A percentile compares a stretch with the other conserved stretches of the same genome.
phyloP scores from a whole-genome alignment of 257 asterid genomes.

The Plectranthus barbatus region DNA sequence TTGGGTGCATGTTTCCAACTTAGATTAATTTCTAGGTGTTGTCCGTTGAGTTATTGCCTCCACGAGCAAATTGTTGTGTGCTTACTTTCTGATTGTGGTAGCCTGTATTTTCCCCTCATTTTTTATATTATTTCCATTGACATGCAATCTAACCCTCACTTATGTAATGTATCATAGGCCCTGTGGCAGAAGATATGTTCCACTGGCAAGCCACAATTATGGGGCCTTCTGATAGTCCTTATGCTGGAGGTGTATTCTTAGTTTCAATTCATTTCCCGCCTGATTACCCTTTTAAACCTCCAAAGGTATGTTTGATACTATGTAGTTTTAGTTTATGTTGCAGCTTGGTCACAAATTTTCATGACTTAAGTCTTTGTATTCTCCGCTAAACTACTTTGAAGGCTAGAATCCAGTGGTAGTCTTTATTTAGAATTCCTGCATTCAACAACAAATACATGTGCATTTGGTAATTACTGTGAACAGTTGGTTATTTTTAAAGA shows the following conservation, averaged over 20 bases:
- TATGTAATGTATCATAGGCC: conserved; percentile 20
- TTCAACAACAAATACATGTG: not conserved
- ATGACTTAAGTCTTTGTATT: not conserved
- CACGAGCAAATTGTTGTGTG: not conserved
- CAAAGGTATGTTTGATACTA: conserved; percentile 30
- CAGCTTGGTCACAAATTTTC: not conserved
- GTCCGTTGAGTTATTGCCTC: not conserved
- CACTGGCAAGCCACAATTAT: conserved; percentile 52
- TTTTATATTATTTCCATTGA: not conserved
- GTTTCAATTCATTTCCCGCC: conserved; percentile 53
- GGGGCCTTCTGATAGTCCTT: conserved; percentile 52
- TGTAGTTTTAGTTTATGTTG: not conserved
- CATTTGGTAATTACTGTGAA: not conserved
- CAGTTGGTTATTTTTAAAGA: not conserved
- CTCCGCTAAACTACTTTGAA: not conserved
- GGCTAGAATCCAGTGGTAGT: not conserved
- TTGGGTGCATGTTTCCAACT: not conserved
- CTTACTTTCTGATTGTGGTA: not conserved
- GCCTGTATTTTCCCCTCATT: not conserved
- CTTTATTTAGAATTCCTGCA: not conserved
- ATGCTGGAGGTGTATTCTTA: conserved; percentile 43
- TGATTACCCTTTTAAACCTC: conserved; percentile 50
- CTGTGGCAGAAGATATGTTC: conserved; percentile 50
- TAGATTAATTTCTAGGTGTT: not conserved
- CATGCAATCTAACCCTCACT: not conserved